phyloP scores from a whole-genome alignment of 192 early-diverging fungal genomes.

The Backusella westeae region DNA sequence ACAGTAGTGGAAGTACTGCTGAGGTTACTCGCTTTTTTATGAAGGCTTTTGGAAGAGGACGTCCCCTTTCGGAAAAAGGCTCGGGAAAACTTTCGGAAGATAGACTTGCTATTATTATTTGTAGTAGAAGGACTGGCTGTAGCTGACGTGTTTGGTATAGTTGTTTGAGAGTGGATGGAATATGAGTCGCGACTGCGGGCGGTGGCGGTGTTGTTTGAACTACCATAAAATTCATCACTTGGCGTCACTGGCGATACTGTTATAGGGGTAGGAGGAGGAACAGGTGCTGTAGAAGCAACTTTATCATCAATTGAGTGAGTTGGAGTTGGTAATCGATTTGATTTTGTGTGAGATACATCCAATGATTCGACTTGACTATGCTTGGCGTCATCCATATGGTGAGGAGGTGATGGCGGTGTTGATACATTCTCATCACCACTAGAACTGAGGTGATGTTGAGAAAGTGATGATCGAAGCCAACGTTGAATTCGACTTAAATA shows the following conservation, averaged over 20 bases:
- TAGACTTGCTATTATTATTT: conserved; percentile 4
- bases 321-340: neutral
- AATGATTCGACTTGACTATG: conserved; percentile 3
- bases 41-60: neutral
- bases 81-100: conserved; percentile 13
- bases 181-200: neutral
- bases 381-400: neutral
- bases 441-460: neutral
- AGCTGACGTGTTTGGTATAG: neutral
- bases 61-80: conserved; percentile 4
- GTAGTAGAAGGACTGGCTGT: neutral
- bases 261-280: too few species aligned
- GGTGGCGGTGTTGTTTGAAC: neutral
- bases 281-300: neutral
- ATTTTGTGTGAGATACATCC: neutral
- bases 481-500: conserved; percentile 26
- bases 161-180: neutral
- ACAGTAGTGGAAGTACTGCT: neutral
- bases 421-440: neutral
- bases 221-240: neutral
- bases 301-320: neutral
- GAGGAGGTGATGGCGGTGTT: conserved; percentile 3
- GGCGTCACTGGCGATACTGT: neutral
- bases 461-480: conserved; percentile 27
- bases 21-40: conserved; percentile 3